These are phyloP conservation scores for Ceratobasidium sp. DNA, from an alignment of 1,284 basidiomycete genomes.

Conservation along the genomic window DNA sequence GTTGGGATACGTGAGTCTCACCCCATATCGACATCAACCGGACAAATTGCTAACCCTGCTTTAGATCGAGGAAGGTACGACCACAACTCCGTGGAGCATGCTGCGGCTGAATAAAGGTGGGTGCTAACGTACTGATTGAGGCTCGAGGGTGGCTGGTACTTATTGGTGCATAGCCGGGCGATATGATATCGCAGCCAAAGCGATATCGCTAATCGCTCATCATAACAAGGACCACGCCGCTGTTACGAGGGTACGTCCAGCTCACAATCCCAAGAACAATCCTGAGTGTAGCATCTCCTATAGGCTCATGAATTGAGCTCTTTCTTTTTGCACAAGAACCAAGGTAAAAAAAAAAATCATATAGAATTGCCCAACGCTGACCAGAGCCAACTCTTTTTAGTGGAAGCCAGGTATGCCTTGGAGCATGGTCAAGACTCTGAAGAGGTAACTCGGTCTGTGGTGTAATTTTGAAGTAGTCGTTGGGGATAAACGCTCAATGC, in stretches of 20 bases:
- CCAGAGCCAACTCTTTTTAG: conserved; percentile 25
- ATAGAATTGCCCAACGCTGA: not conserved
- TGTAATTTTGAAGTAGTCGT: not conserved
- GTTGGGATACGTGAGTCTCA: conserved; percentile 48
- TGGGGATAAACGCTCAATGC: no score
- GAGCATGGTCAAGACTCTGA: conserved; percentile 53
- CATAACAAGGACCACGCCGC: conserved; percentile 56
- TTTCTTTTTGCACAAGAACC: conserved; percentile 59
- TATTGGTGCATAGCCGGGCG: conserved; percentile 55
- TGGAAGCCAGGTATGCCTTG: conserved; percentile 57
- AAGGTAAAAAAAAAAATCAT: conserved; percentile 53
- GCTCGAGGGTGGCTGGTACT: conserved; percentile 55
- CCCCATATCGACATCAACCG: not conserved
- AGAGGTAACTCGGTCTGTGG: conserved; percentile 9
- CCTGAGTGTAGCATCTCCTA: not conserved
- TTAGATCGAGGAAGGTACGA: conserved; percentile 51
- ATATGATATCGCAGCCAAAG: conserved; percentile 61
- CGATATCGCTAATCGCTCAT: conserved; percentile 57
- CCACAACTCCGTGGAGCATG: conserved; percentile 59
- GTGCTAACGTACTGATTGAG: not conserved
- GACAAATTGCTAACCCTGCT: conserved; percentile 11
- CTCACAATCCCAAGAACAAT: not conserved
- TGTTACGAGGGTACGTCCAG: conserved; percentile 53
- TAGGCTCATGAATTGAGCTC: conserved; percentile 57
- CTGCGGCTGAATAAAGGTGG: conserved; percentile 55